Conservation (phyloP, 1,139 yeast species). For the Pneumocystis oryctolagi region DNA sequence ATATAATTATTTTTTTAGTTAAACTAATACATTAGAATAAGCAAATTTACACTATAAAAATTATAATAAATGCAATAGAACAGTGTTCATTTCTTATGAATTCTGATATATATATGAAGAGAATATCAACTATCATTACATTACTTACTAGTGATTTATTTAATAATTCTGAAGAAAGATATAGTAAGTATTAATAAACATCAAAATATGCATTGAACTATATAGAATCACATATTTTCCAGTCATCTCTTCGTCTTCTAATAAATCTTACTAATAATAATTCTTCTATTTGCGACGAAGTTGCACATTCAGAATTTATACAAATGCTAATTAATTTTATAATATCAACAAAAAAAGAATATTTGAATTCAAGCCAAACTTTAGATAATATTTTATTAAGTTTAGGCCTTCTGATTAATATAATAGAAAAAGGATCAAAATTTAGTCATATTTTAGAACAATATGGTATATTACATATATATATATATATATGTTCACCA, state of each 20-base stretch:
- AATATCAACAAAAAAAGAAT: not conserved
- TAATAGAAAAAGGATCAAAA: not conserved
- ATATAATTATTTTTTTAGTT: not conserved
- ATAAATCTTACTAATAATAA: not conserved
- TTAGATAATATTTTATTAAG: not conserved
- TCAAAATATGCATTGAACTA: not conserved
- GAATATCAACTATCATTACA: not conserved
- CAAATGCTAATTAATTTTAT: not conserved
- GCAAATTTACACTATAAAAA: not conserved
- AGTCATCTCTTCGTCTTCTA: not conserved
- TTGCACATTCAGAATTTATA: not conserved
- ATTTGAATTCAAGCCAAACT: not conserved
- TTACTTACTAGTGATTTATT: not conserved
- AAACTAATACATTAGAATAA: not conserved
- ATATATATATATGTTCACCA: not conserved
- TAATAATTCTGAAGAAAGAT: not conserved
- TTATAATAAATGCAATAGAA: not conserved
- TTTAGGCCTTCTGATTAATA: not conserved
- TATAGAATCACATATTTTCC: not conserved
- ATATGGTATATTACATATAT: not conserved
- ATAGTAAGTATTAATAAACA: not conserved
- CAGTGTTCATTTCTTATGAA: not conserved
- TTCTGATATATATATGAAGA: not conserved
- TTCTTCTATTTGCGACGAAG: not conserved
- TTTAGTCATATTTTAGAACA: not conserved